phyloP scores from a whole-genome alignment of 2,329 filamentous ascomycete species.

The Diaporthe australafricana region DNA sequence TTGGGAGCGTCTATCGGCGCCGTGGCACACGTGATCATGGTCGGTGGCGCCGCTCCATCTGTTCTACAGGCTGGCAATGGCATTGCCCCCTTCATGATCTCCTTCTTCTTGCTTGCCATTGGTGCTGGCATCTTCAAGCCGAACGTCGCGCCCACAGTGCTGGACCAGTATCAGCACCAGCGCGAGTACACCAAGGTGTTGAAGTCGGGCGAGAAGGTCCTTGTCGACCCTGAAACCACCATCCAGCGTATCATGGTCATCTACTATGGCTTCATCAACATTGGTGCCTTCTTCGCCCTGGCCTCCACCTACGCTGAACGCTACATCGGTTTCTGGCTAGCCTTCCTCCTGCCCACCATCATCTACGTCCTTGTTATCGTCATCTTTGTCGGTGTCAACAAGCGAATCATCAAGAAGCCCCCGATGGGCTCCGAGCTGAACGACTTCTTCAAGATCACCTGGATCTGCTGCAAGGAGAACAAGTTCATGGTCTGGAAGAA shows the following conservation, averaged over 20 bases:
- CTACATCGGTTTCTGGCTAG: conserved; percentile 81
- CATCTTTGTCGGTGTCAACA: conserved; percentile 67
- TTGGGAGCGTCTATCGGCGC: conserved; percentile 65
- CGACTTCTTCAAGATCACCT: conserved; percentile 67
- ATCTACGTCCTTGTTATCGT: conserved; percentile 70
- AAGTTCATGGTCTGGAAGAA: conserved; percentile 64
- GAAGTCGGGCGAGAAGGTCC: conserved; percentile 55
- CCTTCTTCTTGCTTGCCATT: conserved; percentile 73
- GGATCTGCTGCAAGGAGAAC: conserved; percentile 63
- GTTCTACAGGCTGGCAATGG: conserved; percentile 63
- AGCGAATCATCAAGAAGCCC: conserved; percentile 65
- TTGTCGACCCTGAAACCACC: conserved; percentile 59
- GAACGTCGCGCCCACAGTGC: conserved; percentile 58
- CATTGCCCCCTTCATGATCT: conserved; percentile 71
- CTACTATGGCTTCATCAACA: conserved; percentile 75
- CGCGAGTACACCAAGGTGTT: conserved; percentile 55
- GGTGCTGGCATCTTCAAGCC: conserved; percentile 80
- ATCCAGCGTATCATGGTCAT: conserved; percentile 58
- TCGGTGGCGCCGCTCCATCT: conserved; percentile 71
- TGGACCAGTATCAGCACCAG: conserved; percentile 57
- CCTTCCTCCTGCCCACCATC: conserved; percentile 63
- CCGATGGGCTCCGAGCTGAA: conserved; percentile 74
- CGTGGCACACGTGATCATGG: conserved; percentile 72
- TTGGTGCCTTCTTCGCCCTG: conserved; percentile 70
- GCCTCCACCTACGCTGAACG: conserved; percentile 81